Base-by-base conservation (phyloP, 306 rosid species). In the Quillaja saponaria region DNA sequence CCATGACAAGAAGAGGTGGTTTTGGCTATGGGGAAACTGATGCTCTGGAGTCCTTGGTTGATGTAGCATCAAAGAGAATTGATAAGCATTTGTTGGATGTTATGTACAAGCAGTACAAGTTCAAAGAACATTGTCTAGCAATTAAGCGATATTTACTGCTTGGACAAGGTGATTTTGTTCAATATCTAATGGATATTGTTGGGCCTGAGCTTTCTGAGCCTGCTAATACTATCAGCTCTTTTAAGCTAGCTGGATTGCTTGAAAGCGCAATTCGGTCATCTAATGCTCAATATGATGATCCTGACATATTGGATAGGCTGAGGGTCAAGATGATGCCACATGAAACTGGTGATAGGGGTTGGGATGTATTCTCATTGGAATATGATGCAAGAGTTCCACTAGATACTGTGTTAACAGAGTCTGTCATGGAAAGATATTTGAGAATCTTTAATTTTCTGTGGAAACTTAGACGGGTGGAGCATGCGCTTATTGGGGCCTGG, bases 141-240 rank as follows among this genome's bases (percentile, higher is more conserved):
- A 92, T 92, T 74, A 92, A 92, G 79, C 82, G 84, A 44, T 92
- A 92, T 71, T 78, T 92, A 63, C 68, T 92, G 47, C 89, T 92
- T 63, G 96, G 97, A 50, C 96, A 92, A 68, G 99, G 99, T 58
- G 99, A 92, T 78, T 92, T 92, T 79, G 99, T 92, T 68, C 99
- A 85, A 71, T 92, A 85, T 78, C 80, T 92, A 46, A 87, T 92
- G 96, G 99, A 92, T 72, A 87, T 89, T 54, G 95, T 92, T 65
- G 96, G 99, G 52, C 96, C 99, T 13, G 95, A 89, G 56, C 99
- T 92, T 63, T 92, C 97, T 47, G 96, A 83, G 74, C 97, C 96
- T 10, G 99, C 97, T 55, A 87, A 89, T 71, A 80, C 97, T 15
- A 85, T 92, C 61, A 92, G 99, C 80, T 83, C 95, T 48, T 92